Percentiles rank a stretch among this genome's conserved stretches.
Evolutionary conservation across 306 rosid genomes (phyloP).

Genomic region (Hippophae gyantsensis): DNA sequence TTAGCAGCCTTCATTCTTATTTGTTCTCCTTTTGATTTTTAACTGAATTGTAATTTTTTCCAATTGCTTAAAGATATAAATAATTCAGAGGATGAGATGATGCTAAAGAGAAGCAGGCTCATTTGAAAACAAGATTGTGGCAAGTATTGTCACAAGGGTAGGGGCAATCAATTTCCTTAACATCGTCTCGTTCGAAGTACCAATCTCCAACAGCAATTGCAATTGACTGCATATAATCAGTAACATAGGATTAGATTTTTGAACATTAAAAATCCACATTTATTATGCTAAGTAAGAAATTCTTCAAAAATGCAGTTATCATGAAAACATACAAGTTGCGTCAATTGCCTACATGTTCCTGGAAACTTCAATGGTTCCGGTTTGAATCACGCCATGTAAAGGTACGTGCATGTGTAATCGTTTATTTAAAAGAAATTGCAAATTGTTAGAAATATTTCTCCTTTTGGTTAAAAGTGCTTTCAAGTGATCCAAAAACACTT

Average conservation of each 20-base stretch:
- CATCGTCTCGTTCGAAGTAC: slow-evolving; percentile 65
- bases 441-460: too few relatives aligned
- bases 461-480: too few relatives aligned
- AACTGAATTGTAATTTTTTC: slow-evolving; percentile 21
- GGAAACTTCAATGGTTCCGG: too few relatives aligned
- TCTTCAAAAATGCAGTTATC: too few relatives aligned
- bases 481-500: too few relatives aligned
- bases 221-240: slow-evolving; percentile 45
- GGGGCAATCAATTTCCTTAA: slow-evolving; percentile 72
- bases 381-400: too few relatives aligned
- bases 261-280: too few relatives aligned
- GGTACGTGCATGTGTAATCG: too few relatives aligned
- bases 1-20: slow-evolving; percentile 23
- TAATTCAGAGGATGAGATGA: slow-evolving; percentile 1
- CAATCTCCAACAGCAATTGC: slow-evolving; percentile 91
- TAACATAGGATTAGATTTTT: slow-evolving; percentile 10
- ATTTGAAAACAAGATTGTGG: slow-evolving; percentile 65
- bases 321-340: too few relatives aligned
- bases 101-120: slow-evolving; percentile 10
- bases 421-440: too few relatives aligned
- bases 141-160: slow-evolving; percentile 86
- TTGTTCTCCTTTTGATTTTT: slow-evolving; percentile 19
- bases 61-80: slow-evolving; percentile 1
- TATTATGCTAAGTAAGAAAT: too few relatives aligned
- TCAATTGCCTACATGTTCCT: too few relatives aligned